These are phyloP conservation scores for Trichoderma oligosporum DNA, from an alignment of 2,329 filamentous ascomycete species.

Conservation along the genomic window DNA sequence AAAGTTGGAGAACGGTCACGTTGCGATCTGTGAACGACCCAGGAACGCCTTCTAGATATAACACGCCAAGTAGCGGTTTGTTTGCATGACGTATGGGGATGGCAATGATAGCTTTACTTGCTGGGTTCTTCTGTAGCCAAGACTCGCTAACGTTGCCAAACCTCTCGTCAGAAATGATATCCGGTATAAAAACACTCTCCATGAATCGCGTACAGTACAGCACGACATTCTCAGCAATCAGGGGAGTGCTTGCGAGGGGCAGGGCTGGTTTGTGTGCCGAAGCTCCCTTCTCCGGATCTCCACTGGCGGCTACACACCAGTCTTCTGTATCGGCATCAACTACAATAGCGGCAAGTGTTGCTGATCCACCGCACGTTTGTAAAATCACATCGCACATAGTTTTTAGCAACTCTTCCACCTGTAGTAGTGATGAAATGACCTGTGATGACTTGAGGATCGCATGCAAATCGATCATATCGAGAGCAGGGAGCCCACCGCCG, in stretches of 20 bases:
- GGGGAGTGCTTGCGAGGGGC: conserved; percentile 59
- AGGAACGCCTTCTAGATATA: conserved; percentile 72
- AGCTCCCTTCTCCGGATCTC: conserved; percentile 65
- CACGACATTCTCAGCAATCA: conserved; percentile 73
- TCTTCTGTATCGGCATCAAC: conserved; percentile 60
- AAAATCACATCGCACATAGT: conserved; percentile 81
- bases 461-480: conserved; percentile 80
- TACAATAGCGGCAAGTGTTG: conserved; percentile 68
- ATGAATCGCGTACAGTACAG: conserved; percentile 73
- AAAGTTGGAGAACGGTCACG: conserved; percentile 61
- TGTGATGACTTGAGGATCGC: conserved; percentile 76
- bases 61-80: conserved; percentile 65
- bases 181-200: conserved; percentile 69
- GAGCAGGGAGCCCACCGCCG: conserved; percentile 62
- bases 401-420: conserved; percentile 70
- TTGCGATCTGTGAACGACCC: conserved; percentile 75
- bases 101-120: conserved; percentile 72
- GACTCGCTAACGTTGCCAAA: conserved; percentile 70
- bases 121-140: conserved; percentile 65
- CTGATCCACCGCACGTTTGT: conserved; percentile 68
- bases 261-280: conserved; percentile 63
- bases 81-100: conserved; percentile 72
- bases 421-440: conserved; percentile 72
- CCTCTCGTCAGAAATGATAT: conserved; percentile 70
- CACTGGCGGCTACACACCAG: conserved; percentile 72